Percentiles rank a stretch among this genome's conserved stretches.
phyloP scores from a whole-genome alignment of 371 early-diverging fungal species.

The Furculomyces boomerangus region DNA sequence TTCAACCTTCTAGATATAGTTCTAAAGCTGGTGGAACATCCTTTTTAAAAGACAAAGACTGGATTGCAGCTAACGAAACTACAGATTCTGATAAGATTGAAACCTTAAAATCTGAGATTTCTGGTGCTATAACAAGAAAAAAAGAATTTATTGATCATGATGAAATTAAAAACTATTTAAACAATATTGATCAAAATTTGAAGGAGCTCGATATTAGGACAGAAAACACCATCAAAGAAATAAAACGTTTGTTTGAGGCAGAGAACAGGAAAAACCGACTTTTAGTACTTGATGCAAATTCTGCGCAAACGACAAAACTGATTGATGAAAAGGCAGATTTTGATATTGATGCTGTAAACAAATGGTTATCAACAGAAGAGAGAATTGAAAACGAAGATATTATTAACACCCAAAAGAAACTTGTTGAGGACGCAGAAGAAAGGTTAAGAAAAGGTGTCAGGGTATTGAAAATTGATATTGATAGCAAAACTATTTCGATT shows the following conservation, averaged over 20 bases:
- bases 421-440: constrained; percentile 10
- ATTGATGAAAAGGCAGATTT: constrained; percentile 63
- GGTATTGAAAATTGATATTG: constrained; percentile 14
- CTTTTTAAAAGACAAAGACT: not conserved
- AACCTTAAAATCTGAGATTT: not conserved
- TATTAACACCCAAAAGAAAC: not conserved
- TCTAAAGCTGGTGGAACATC: not conserved
- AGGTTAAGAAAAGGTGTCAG: constrained; percentile 15
- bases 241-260: constrained; percentile 31
- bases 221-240: constrained; percentile 7
- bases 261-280: constrained; percentile 52
- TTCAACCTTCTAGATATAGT: not conserved
- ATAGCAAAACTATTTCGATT: constrained; percentile 5
- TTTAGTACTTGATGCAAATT: constrained; percentile 62
- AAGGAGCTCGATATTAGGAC: constrained; percentile 1
- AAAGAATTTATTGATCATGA: too few species aligned
- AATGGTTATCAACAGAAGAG: constrained; percentile 65
- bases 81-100: not conserved
- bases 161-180: constrained; percentile 15
- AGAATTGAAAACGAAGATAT: constrained; percentile 5
- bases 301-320: constrained; percentile 45
- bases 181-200: constrained; percentile 8
- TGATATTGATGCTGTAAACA: constrained; percentile 38
- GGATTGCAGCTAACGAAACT: not conserved
- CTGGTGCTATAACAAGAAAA: not conserved